Evolutionary conservation across 306 rosid species (phyloP).

Genomic region (Corylus avellana): DNA sequence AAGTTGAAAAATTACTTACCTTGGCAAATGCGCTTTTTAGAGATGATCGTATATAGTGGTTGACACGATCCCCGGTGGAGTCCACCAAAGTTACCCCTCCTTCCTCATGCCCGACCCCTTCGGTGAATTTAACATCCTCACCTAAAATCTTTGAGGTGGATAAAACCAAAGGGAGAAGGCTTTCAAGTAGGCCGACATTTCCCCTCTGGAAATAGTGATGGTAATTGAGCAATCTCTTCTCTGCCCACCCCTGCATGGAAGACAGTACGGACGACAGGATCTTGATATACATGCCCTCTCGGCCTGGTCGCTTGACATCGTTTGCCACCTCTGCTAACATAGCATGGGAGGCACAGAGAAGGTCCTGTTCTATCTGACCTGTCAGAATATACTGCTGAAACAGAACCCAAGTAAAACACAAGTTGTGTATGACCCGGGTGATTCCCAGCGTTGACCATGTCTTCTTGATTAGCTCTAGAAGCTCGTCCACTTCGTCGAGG

Average conservation of each 20-base stretch:
- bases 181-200: constrained; percentile 63
- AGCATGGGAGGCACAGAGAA: constrained; percentile 73
- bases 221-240: constrained; percentile 65
- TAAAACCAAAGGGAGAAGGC: constrained; percentile 73
- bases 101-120: constrained; percentile 42
- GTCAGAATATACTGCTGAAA: constrained; percentile 76
- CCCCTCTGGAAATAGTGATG: constrained; percentile 78
- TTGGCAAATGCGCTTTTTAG: constrained; percentile 60
- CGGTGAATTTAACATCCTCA: constrained; percentile 61
- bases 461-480: constrained; percentile 84
- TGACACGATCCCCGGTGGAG: constrained; percentile 65
- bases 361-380: constrained; percentile 72
- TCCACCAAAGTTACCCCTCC: constrained; percentile 60
- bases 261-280: constrained; percentile 60
- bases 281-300: constrained; percentile 55
- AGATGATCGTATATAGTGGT: constrained; percentile 65
- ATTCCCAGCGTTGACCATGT: constrained; percentile 86
- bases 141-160: constrained; percentile 72
- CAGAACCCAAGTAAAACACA: constrained; percentile 85
- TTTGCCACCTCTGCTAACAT: constrained; percentile 77
- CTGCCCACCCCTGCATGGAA: constrained; percentile 78
- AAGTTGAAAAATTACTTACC: constrained; percentile 39
- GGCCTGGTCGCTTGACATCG: constrained; percentile 69
- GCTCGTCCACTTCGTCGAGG: constrained; percentile 91
- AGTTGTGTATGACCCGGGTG: constrained; percentile 59